Evolutionary conservation across 2,329 filamentous ascomycete species (phyloP).

Genomic region (Shiraia bambusicola): DNA sequence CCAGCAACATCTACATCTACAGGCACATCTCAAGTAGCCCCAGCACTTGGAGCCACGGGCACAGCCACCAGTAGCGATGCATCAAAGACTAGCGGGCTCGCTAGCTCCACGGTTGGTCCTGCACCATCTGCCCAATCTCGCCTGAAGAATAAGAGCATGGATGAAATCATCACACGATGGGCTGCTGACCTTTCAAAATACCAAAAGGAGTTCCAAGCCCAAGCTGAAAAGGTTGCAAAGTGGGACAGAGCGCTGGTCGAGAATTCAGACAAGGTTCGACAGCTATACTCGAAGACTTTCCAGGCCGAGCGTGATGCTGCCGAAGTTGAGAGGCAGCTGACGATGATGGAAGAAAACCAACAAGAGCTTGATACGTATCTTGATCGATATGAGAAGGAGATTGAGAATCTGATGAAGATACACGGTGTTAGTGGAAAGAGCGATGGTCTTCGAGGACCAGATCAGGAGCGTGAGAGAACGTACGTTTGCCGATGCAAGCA

Average conservation of each 20-base stretch:
- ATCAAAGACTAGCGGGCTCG: slow-evolving; percentile 49
- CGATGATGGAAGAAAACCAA: slow-evolving; percentile 87
- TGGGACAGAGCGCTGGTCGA: slow-evolving; percentile 94
- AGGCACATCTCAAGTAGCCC: slow-evolving; percentile 23
- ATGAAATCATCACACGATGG: slow-evolving; percentile 97
- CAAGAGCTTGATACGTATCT: slow-evolving; percentile 86
- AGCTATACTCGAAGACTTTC: slow-evolving; percentile 86
- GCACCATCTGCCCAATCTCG: slow-evolving; percentile 78
- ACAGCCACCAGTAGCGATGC: slow-evolving; percentile 23
- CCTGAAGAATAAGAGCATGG: slow-evolving; percentile 98
- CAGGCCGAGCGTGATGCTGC: slow-evolving; percentile 91
- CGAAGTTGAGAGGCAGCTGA: slow-evolving; percentile 90
- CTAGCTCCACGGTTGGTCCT: slow-evolving; percentile 77
- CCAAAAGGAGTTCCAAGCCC: slow-evolving; percentile 91
- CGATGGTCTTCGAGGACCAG: slow-evolving; percentile 79
- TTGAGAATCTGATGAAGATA: slow-evolving; percentile 89
- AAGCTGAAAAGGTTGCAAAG: slow-evolving; percentile 79
- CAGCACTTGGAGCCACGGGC: slow-evolving; percentile 17
- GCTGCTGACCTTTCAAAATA: slow-evolving; percentile 93
- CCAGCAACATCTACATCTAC: slow-evolving; percentile 22
- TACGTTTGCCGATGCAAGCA: slow-evolving; percentile 48
- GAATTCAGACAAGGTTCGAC: slow-evolving; percentile 92
- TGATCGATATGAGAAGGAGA: slow-evolving; percentile 86
- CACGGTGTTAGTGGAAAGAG: slow-evolving; percentile 64
- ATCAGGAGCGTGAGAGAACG: slow-evolving; percentile 92